These are phyloP conservation scores for Anastatica hierochuntica DNA, from an alignment of 345 rosid species.

Conservation along the genomic window DNA sequence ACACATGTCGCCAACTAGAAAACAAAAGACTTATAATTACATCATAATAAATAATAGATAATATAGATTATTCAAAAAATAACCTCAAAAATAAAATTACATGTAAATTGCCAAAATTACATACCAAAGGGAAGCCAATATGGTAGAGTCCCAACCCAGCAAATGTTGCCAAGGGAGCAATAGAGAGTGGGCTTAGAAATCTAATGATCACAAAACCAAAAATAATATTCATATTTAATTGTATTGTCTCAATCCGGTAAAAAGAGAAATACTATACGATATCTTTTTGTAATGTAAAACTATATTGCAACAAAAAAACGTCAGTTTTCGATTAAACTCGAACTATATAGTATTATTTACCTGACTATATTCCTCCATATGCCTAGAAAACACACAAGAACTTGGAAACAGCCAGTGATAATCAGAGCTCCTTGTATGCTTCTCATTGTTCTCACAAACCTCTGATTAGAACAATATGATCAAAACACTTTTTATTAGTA, in stretches of 20 bases:
- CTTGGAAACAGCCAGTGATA: conserved; percentile 51
- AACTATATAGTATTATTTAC: too few species aligned
- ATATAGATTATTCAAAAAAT: too few species aligned
- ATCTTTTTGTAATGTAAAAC: too few species aligned
- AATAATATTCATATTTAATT: too few species aligned
- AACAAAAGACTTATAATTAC: too few species aligned
- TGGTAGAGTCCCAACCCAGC: conserved; percentile 64
- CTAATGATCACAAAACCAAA: conserved; percentile 21
- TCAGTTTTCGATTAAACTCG: too few species aligned
- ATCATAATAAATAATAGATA: too few species aligned
- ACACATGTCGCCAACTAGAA: conserved; percentile 51
- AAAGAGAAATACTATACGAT: too few species aligned
- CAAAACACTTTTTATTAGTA: too few species aligned
- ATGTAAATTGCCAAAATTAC: neutral
- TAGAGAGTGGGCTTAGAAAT: conserved; percentile 59
- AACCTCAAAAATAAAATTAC: neutral
- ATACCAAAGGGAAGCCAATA: conserved; percentile 64
- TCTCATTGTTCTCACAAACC: conserved; percentile 58
- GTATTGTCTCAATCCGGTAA: too few species aligned
- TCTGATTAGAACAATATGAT: too few species aligned
- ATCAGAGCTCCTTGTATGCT: conserved; percentile 60
- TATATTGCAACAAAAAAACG: too few species aligned
- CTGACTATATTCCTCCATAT: conserved; percentile 49
- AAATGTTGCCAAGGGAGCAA: conserved; percentile 51
- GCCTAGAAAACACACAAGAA: conserved; percentile 51